A percentile compares a stretch with the other conserved stretches of the same genome.
These are phyloP conservation scores for Cytospora mali DNA, from an alignment of 2,329 filamentous ascomycete species.

Conservation along the genomic window DNA sequence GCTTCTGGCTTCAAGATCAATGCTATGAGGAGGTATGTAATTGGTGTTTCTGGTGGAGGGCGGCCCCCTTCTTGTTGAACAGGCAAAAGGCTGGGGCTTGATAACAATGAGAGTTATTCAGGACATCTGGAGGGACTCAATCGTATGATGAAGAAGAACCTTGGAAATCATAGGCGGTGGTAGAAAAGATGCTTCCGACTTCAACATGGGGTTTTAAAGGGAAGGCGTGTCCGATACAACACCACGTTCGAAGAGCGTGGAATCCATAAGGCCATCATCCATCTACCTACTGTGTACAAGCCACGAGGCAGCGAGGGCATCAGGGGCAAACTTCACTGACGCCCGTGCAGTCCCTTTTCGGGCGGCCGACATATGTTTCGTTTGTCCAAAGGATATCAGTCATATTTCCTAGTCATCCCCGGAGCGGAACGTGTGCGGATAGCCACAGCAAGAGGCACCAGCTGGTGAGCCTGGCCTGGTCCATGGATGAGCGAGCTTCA, in stretches of 20 bases:
- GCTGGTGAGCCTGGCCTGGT: neutral
- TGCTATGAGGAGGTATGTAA: no score
- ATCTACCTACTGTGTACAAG: neutral
- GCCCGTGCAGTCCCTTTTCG: neutral
- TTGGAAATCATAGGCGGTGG: neutral
- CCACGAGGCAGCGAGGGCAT: neutral
- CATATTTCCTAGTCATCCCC: no score
- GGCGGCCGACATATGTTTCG: neutral
- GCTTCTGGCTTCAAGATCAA: neutral
- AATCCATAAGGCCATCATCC: no score
- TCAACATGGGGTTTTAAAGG: neutral
- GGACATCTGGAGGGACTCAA: neutral
- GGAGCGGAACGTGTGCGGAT: neutral
- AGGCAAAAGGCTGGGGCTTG: neutral
- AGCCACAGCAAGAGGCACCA: neutral
- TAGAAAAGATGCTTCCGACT: neutral
- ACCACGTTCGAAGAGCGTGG: no score
- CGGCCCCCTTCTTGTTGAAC: neutral
- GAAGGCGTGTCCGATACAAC: neutral
- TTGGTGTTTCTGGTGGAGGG: neutral
- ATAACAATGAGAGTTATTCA: no score
- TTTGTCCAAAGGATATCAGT: neutral
- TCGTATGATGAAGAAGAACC: neutral
- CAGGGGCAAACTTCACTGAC: neutral
- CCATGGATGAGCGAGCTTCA: neutral